Base-by-base conservation (phyloP, 1,139 yeast genomes). In the Debaryomyces fabryi region DNA sequence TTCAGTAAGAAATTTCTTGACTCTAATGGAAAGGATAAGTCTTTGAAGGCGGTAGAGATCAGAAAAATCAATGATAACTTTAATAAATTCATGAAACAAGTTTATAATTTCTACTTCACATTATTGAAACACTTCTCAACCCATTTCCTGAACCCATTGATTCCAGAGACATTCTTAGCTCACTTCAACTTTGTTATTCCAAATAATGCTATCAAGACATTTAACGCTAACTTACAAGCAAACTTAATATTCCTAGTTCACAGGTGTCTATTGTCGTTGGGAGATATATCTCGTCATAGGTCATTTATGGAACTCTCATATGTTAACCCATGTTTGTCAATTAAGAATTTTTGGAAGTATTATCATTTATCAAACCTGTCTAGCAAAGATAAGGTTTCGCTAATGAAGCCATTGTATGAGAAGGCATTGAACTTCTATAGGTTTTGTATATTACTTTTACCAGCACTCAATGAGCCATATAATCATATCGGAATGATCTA, bases 401-500 rank as follows among this genome's bases (percentile, higher is more conserved):
- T 57, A 3, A 52, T 64, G 49, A 55, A 53, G 36, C 68, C 71
- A 1, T 50, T 47, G 18, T 72, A 61, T 46, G 53, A 56, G 21
- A 61, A 57, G 24, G 71, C 88, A 0, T 62, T 81, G 18, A 73
- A 74, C 52, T 76, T 73, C 55, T 81, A 82, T 54, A 74, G 78
- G 46, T 60, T 71, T 38, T 82, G 89, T 24, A 76, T 82, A 29
- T 57, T 78, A 36, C 64, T 85, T 21, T 64, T 85, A 35, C 92
- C 91, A 1, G 81, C 88, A 0, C 71, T 83, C 49, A 86, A 86
- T 49, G 90, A 84, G 56, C 83, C 89, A 1, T 81, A 81, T 56
- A 81, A 81, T 55, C 88, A 84, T 56, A 75, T 82, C 45, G 90
- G 88, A 6, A 78, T 85, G 67, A 76, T 85, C 18, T 75, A 77